Conservation (phyloP, 2,329 filamentous ascomycete genomes). For the Colletotrichum sp. region DNA sequence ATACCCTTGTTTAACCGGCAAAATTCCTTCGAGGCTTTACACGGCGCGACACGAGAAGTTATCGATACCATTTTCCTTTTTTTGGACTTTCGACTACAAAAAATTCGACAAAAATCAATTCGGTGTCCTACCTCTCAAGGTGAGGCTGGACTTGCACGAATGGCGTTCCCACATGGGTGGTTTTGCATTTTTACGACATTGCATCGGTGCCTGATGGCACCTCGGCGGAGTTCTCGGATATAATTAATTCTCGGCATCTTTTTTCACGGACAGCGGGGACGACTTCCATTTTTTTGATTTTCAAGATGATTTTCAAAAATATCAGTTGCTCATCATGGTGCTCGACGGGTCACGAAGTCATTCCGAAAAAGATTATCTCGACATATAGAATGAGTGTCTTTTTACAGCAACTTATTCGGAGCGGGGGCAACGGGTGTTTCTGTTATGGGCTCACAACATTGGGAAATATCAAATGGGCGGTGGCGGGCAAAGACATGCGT, state of each 20-base stretch:
- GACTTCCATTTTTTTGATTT: conserved; percentile 32
- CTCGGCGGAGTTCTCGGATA: conserved; percentile 48
- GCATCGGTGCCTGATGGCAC: conserved; percentile 50
- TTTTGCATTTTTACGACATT: conserved; percentile 51
- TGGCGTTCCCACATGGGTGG: conserved; percentile 43
- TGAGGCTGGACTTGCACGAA: conserved; percentile 47
- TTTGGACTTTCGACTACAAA: conserved; percentile 21
- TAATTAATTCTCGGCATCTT: conserved; percentile 27
- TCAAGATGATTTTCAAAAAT: conserved; percentile 45
- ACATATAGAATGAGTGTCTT: conserved; percentile 57
- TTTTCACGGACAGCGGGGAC: conserved; percentile 38
- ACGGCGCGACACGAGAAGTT: conserved; percentile 44
- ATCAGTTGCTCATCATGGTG: conserved; percentile 33
- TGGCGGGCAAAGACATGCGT: conserved; percentile 40
- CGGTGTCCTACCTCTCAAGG: conserved; percentile 32
- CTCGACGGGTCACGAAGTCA: conserved; percentile 22
- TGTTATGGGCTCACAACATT: conserved; percentile 38
- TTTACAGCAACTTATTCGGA: conserved; percentile 26
- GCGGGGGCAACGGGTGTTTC: conserved; percentile 38
- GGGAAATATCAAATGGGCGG: conserved; percentile 32
- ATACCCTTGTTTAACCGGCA: conserved; percentile 41
- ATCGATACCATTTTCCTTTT: conserved; percentile 50
- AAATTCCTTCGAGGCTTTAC: conserved; percentile 26
- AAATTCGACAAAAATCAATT: conserved; percentile 19
- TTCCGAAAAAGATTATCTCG: conserved; percentile 46